Base-by-base conservation (phyloP, 78 protist species). In the Dictyostelium capitatum region DNA sequence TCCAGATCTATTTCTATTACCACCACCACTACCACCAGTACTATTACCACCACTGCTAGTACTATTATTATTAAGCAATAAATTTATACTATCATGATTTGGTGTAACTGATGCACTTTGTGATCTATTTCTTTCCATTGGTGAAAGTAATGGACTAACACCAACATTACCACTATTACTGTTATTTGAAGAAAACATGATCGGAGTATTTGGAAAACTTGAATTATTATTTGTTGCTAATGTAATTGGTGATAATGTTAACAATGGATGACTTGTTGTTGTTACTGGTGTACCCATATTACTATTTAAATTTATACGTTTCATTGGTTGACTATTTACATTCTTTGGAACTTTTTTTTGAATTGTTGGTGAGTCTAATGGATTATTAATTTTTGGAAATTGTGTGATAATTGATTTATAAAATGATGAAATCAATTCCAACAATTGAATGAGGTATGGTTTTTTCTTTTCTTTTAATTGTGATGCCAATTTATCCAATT, bases 381-480 rank as follows among this genome's bases (percentile, higher is more conserved):
- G 28, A 46, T 43, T 32, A 0, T 46, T 43, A 46, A 72, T 72
- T 11, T 20, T n/a, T 7, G 79, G 54, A 56, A 75, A 75, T 7
- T 23, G 30, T 3, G 28, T n/a, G 32, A 15, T 54, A 28, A 11
- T 79, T 4, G 30, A n/a, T 37, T 23, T 25, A 37, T 79, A 79
- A 54, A 12, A 79, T 25, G 37, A 17, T 79, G 83, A 79, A 28
- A 79, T 64, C n/a, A 20, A 51, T 3, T 59, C n/a, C 12, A 79
- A 54, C 10, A 87, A 11, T 37, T 74, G 80, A 32, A 30, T 50
- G 11, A 87, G 53, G 46, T 75, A 77, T 51, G 93, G 93, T 51
- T 75, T 87, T 75, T 53, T 87, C 65, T 73, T 41, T 32, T 87
- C 84, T 17, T 75, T 59, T 17, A 87, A 43, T 15, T 87, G 53